These are phyloP conservation scores for Sarocladium oryzae DNA, from an alignment of 2,329 filamentous ascomycete species.

Conservation along the genomic window DNA sequence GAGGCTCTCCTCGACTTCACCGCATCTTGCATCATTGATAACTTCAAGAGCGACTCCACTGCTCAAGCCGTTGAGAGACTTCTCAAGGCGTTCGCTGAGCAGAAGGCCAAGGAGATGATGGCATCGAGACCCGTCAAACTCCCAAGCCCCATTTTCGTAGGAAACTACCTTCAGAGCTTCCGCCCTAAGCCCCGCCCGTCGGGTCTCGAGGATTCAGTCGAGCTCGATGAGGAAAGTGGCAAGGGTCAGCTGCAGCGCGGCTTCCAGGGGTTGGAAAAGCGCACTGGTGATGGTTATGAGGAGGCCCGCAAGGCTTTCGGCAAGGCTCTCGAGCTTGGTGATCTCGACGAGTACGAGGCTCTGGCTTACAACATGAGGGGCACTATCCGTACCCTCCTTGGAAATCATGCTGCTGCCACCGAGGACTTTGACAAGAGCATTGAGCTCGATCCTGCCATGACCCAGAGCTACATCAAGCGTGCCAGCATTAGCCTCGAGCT, in stretches of 20 bases:
- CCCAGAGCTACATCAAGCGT: slow-evolving; percentile 97
- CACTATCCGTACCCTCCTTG: slow-evolving; percentile 88
- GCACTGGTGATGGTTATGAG: slow-evolving; percentile 86
- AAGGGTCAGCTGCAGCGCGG: slow-evolving; percentile 83
- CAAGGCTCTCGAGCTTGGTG: slow-evolving; percentile 71
- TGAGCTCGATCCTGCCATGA: slow-evolving; percentile 78
- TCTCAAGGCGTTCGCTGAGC: slow-evolving; percentile 93
- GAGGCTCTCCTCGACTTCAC: slow-evolving; percentile 97
- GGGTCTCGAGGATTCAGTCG: slow-evolving; percentile 75
- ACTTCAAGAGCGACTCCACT: slow-evolving; percentile 86
- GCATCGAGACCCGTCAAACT: slow-evolving; percentile 79
- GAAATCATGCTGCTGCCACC: slow-evolving; percentile 78
- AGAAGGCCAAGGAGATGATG: slow-evolving; percentile 87
- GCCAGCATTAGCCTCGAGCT: slow-evolving; percentile 97
- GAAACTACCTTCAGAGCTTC: slow-evolving; percentile 99
- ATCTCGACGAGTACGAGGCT: slow-evolving; percentile 76
- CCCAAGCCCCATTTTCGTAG: slow-evolving; percentile 92
- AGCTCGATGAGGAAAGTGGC: slow-evolving; percentile 70
- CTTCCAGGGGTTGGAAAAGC: slow-evolving; percentile 71
- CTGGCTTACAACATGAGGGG: slow-evolving; percentile 95
- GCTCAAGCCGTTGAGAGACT: slow-evolving; percentile 87
- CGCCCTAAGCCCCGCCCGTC: slow-evolving; percentile 71
- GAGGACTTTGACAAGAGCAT: slow-evolving; percentile 87
- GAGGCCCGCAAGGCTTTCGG: slow-evolving; percentile 63
- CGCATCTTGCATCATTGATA: slow-evolving; percentile 97